These are phyloP conservation scores for Quercus ilex DNA, from an alignment of 306 rosid genomes.

Conservation along the genomic window DNA sequence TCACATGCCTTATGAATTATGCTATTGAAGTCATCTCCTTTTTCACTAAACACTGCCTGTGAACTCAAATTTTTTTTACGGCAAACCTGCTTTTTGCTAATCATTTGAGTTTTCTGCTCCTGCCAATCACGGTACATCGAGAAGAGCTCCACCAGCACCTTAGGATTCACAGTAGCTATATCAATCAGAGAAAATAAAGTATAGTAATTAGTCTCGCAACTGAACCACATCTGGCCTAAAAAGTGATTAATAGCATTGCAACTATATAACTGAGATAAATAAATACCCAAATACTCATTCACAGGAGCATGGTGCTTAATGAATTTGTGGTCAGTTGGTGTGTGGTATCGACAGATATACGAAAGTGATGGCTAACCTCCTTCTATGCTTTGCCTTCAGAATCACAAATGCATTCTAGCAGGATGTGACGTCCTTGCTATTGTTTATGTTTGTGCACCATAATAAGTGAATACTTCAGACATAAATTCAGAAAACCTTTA, in stretches of 20 bases:
- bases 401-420: neutral
- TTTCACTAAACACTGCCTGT: constrained; percentile 2
- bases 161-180: constrained; percentile 71
- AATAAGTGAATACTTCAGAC: neutral
- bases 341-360: neutral
- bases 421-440: neutral
- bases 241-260: constrained; percentile 5
- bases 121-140: constrained; percentile 79
- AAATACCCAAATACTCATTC: neutral
- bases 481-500: neutral
- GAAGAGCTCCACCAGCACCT: constrained; percentile 80
- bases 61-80: neutral
- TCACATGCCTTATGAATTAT: neutral
- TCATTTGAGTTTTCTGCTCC: constrained; percentile 58
- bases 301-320: neutral
- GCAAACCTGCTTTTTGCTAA: constrained; percentile 77
- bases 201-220: constrained; percentile 6
- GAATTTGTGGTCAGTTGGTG: neutral
- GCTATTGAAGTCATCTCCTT: neutral
- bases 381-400: neutral
- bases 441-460: neutral
- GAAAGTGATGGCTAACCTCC: neutral
- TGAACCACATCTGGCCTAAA: neutral
- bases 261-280: neutral
- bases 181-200: constrained; percentile 17